Evolutionary conservation across 441 rosid species (phyloP).

Genomic region (Gossypium davidsonii): DNA sequence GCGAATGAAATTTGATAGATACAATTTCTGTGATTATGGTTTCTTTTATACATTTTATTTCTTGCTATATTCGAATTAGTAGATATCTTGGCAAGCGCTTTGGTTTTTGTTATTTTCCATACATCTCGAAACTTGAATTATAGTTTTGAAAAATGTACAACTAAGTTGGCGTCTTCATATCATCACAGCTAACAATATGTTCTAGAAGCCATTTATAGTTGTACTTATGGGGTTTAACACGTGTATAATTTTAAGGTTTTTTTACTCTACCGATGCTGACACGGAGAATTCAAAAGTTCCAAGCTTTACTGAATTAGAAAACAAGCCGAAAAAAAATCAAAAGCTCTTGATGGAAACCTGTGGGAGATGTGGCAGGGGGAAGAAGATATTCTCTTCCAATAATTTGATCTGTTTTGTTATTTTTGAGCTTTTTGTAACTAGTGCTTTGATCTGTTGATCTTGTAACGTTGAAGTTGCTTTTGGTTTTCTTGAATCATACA

Average conservation of each 20-base stretch:
- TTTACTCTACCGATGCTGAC: constrained; percentile 55
- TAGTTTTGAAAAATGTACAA: too few species aligned
- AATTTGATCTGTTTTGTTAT: constrained; percentile 51
- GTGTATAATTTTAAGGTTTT: constrained; percentile 44
- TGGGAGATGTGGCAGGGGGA: constrained; percentile 98
- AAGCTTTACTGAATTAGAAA: constrained; percentile 58
- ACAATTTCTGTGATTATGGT: too few species aligned
- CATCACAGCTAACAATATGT: neutral
- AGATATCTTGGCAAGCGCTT: too few species aligned
- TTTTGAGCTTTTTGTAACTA: neutral
- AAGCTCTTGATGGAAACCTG: constrained; percentile 68
- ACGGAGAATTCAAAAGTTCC: constrained; percentile 47
- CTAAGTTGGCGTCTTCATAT: neutral
- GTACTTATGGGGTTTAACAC: neutral
- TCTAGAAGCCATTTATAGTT: neutral
- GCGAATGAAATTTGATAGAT: too few species aligned
- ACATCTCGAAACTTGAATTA: too few species aligned
- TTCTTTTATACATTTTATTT: too few species aligned
- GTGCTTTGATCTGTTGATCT: neutral
- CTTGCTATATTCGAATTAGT: too few species aligned
- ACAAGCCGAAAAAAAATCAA: constrained; percentile 84
- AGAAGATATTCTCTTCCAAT: constrained; percentile 89
- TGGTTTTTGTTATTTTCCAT: too few species aligned
- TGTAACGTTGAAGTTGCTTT: neutral
- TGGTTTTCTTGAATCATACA: constrained; percentile 27